phyloP scores from a whole-genome alignment of 768 basidiomycete genomes.

The Leucosporidium scottii region DNA sequence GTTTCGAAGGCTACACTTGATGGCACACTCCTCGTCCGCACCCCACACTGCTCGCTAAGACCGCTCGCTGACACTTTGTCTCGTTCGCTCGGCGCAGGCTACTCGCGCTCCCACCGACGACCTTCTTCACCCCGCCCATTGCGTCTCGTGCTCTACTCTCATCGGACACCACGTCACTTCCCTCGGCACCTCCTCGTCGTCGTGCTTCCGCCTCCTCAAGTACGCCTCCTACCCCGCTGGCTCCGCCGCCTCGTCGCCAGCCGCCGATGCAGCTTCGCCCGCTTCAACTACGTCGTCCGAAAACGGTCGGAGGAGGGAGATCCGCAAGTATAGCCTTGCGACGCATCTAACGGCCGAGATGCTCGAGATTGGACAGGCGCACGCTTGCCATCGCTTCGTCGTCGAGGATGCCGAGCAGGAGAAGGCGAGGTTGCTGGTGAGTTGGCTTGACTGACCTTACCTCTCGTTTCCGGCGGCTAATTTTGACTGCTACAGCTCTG shows the following conservation, averaged over 20 bases:
- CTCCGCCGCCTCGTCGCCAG: neutral
- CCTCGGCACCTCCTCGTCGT: constrained; percentile 57
- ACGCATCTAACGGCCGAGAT: constrained; percentile 71
- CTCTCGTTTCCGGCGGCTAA: neutral
- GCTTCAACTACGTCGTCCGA: neutral
- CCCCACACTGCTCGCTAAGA: constrained; percentile 15
- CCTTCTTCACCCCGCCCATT: constrained; percentile 22
- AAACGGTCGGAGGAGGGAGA: neutral
- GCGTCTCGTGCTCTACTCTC: constrained; percentile 17
- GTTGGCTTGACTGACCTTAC: constrained; percentile 37
- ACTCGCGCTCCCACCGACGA: constrained; percentile 16
- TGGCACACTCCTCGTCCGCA: constrained; percentile 55
- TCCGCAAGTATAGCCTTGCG: constrained; percentile 44
- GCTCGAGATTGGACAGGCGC: constrained; percentile 81
- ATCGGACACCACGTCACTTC: constrained; percentile 73
- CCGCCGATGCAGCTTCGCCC: too few relatives aligned
- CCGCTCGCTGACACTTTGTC: constrained; percentile 19
- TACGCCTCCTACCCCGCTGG: constrained; percentile 25
- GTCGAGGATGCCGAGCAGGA: constrained; percentile 81
- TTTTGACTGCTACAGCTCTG: constrained; percentile 56
- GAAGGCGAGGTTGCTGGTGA: constrained; percentile 65
- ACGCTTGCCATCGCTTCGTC: constrained; percentile 87
- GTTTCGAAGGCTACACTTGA: constrained; percentile 83
- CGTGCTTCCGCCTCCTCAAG: constrained; percentile 51
- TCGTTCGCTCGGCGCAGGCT: neutral